Conservation (phyloP, 108 stramenopile genomes). For the Bacterosira constricta region DNA sequence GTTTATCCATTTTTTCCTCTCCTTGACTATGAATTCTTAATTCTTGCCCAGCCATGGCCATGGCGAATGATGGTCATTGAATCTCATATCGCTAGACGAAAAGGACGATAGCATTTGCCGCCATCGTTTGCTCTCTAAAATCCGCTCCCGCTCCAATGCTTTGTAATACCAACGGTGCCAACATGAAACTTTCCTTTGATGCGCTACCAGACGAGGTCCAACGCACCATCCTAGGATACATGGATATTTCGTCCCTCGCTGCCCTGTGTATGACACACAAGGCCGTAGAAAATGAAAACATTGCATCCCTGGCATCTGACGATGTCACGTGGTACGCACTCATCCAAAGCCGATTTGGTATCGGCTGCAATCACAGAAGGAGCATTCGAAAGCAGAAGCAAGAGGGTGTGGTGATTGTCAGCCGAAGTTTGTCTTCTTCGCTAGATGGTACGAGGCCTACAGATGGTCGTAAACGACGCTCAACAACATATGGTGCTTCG, state of each 20-base stretch:
- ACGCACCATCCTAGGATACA: conserved; percentile 24
- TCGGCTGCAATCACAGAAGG: conserved; percentile 16
- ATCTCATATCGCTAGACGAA: no score
- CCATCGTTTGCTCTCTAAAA: no score
- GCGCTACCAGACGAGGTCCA: conserved; percentile 33
- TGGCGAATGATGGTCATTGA: no score
- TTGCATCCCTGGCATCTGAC: conserved; percentile 32
- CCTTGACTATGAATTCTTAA: not conserved
- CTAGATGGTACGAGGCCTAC: not conserved
- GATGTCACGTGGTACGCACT: conserved; percentile 37
- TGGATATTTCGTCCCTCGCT: conserved; percentile 37
- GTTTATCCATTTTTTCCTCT: not conserved
- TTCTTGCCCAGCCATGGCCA: not conserved
- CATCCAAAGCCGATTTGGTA: conserved; percentile 42
- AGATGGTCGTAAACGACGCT: conserved; percentile 17
- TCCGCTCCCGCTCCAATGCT: not conserved
- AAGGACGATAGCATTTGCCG: no score
- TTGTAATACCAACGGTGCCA: no score
- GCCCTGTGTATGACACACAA: conserved; percentile 12
- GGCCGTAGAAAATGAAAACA: not conserved
- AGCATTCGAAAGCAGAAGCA: not conserved
- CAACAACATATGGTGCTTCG: conserved; percentile 30
- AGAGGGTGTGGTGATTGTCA: not conserved
- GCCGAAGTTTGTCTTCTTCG: not conserved
- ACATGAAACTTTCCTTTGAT: conserved; percentile 9